Evolutionary conservation across 73 alveolate species (phyloP), one percentile per base, ranked within the genome.

Genomic region (Paramecium sonneborni): DNA sequence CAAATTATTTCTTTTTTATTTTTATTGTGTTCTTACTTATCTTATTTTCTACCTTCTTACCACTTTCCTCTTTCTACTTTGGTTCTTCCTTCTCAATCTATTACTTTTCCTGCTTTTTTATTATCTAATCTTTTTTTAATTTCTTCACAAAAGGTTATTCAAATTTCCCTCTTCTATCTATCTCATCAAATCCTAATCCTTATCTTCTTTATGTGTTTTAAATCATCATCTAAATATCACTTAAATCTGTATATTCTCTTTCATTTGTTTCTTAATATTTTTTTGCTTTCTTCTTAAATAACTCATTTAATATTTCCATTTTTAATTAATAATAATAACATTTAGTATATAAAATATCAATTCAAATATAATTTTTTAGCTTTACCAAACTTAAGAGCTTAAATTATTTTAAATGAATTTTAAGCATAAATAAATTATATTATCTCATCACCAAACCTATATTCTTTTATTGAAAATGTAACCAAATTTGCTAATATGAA

Each of bases 201-300:
- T 72, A 38, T 72, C 86, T 72, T 72, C 86, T 72, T 30, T 72
- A 72, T 32, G 86, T 72, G 35, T 34, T 32, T 72, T 72, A 8
- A 14, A 72, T 72, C 86, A 72, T 72, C 86, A 72, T 72, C 18
- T 72, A 18, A 34, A 72, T 72, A 34, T 72, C 86, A 34, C 86
- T 72, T 38, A 72, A 35, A 72, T 72, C 86, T 35, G 86, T 72
- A n/a, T 72, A 72, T 41, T 72, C 86, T 37, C 86, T 72, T 34
- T 72, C 86, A 72, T 72, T 38, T 34, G 86, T 26, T 30, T 30
- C 12, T 52, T 52, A 14, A 43, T 62, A 62, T 62, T 62, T 62
- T 32, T 62, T 62, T 62, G 39, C 21, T 62, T 62, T 62, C 24
- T 26, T 62, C 26, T 62, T 26, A 62, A 62, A 62, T 26, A 62